phyloP scores from a whole-genome alignment of 169 alveolate genomes.

The Plasmodium coatneyi region DNA sequence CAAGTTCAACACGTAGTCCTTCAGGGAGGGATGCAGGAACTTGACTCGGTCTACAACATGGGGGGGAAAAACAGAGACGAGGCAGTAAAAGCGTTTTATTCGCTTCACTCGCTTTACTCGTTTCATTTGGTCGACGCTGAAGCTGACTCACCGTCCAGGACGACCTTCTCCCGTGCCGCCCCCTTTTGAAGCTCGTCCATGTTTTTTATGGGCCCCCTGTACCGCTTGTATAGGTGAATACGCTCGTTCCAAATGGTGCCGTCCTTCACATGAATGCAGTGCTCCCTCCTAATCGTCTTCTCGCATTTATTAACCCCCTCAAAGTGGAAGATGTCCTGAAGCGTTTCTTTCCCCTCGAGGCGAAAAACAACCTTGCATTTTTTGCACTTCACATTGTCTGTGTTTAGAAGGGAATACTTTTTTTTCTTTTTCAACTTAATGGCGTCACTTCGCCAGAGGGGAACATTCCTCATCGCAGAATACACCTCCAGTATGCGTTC shows the following conservation, averaged over 20 bases:
- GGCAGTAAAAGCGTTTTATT: not conserved
- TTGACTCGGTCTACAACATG: constrained; percentile 7
- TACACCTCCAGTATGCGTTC: constrained; percentile 15
- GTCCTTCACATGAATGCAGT: constrained; percentile 36
- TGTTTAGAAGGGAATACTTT: not conserved
- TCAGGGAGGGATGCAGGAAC: constrained; percentile 18
- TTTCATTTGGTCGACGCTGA: not conserved
- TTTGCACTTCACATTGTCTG: constrained; percentile 21
- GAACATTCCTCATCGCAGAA: not conserved
- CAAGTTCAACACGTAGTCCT: constrained; percentile 26
- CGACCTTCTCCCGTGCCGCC: not conserved
- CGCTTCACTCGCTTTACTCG: not conserved
- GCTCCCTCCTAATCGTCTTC: not conserved
- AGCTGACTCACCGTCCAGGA: not conserved
- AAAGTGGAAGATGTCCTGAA: constrained; percentile 20
- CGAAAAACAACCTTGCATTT: constrained; percentile 19
- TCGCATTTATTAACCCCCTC: constrained; percentile 20
- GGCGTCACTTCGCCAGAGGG: not conserved
- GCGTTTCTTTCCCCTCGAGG: constrained; percentile 14
- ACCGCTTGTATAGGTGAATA: constrained; percentile 53
- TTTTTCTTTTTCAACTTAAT: not conserved
- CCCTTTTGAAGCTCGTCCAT: not conserved
- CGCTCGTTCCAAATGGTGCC: not conserved
- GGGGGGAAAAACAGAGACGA: not conserved
- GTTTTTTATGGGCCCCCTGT: constrained; percentile 8